Percentiles rank a stretch among this genome's conserved stretches.
These are phyloP conservation scores for Galerina marginata DNA, from an alignment of 768 basidiomycete genomes.

Conservation along the genomic window DNA sequence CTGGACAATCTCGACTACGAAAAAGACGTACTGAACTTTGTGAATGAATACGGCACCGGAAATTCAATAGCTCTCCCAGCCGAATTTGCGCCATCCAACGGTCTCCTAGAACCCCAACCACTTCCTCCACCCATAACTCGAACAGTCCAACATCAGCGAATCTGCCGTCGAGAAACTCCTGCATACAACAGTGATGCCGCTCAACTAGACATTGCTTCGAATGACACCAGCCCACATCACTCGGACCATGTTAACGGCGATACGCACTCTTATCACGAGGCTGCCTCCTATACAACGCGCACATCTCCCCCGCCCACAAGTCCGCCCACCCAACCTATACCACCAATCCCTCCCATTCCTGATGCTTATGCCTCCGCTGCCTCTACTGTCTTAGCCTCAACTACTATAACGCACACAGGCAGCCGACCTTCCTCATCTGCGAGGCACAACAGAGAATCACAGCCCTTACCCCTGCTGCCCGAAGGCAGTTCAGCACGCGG, in stretches of 20 bases:
- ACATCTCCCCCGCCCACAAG: constrained; percentile 32
- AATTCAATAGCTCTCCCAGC: constrained; percentile 80
- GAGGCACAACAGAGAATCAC: constrained; percentile 25
- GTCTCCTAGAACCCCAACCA: constrained; percentile 31
- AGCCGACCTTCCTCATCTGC: constrained; percentile 22
- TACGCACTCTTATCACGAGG: constrained; percentile 18
- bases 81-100: constrained; percentile 72
- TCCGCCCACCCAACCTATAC: constrained; percentile 32
- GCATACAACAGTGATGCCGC: constrained; percentile 20
- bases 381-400: neutral
- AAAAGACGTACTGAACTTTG: constrained; percentile 85
- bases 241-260: constrained; percentile 24
- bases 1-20: constrained; percentile 88
- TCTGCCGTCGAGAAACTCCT: constrained; percentile 33
- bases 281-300: constrained; percentile 9
- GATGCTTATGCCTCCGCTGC: too few species aligned
- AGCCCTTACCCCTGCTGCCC: constrained; percentile 33
- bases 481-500: constrained; percentile 22
- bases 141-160: constrained; percentile 35
- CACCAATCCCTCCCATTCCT: constrained; percentile 9
- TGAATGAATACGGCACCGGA: constrained; percentile 87
- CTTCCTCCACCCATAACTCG: constrained; percentile 30
- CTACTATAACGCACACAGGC: constrained; percentile 10
- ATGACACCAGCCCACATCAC: constrained; percentile 14
- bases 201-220: constrained; percentile 12